Conservation (phyloP, 192 early-diverging fungal genomes). For the Backusella liffmaniae region DNA sequence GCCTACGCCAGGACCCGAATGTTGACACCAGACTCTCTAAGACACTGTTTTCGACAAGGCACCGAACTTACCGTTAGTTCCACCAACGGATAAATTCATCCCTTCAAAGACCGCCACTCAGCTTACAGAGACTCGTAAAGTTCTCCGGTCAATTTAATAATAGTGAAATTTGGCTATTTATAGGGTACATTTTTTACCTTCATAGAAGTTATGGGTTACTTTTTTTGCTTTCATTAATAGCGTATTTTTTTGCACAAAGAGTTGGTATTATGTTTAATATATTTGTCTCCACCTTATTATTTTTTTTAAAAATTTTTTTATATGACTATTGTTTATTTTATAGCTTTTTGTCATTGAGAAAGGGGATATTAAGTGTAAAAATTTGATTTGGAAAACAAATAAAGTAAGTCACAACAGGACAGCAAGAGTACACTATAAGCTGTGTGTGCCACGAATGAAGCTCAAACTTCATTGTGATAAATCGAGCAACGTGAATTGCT, state of each 20-base stretch:
- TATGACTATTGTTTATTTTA: neutral
- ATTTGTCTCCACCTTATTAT: neutral
- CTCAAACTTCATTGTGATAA: too few species aligned
- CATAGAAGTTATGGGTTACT: neutral
- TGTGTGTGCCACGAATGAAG: too few species aligned
- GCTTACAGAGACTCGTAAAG: constrained; percentile 23
- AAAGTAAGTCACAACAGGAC: too few species aligned
- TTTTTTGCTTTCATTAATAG: neutral
- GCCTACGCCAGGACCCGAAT: constrained; percentile 36
- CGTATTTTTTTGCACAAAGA: neutral
- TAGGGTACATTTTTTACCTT: neutral
- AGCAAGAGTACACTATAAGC: too few species aligned
- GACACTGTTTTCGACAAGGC: constrained; percentile 42
- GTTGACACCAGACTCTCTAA: constrained; percentile 41
- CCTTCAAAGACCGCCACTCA: constrained; percentile 27
- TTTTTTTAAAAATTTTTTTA: neutral
- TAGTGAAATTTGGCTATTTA: neutral
- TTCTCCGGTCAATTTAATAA: constrained; percentile 21
- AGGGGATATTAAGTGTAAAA: neutral
- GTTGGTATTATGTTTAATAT: neutral
- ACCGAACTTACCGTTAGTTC: constrained; percentile 19
- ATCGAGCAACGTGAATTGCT: too few species aligned
- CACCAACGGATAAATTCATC: constrained; percentile 33
- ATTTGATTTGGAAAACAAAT: neutral
- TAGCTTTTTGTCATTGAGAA: neutral